These are phyloP conservation scores for Juglanconis juglandina DNA, from an alignment of 2,329 filamentous ascomycete genomes.

Conservation along the genomic window DNA sequence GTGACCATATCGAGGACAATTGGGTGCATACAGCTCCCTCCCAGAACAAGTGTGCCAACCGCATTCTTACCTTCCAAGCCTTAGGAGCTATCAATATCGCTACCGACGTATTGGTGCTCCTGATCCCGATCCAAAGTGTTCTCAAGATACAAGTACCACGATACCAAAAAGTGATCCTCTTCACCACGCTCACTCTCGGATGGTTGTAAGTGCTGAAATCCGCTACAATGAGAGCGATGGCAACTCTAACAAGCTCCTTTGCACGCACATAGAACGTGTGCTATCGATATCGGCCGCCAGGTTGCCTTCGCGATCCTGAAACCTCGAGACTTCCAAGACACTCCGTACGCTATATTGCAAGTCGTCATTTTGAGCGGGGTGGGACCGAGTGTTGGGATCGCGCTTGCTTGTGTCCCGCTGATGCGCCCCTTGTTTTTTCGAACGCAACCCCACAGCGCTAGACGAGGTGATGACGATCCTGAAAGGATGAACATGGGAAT, in stretches of 20 bases:
- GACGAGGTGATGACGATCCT: no score
- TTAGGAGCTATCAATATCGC: slow-evolving; percentile 4
- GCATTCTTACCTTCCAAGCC: background rate
- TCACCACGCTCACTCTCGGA: slow-evolving; percentile 3
- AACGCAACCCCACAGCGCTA: background rate
- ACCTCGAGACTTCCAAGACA: background rate
- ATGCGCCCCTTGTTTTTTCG: background rate
- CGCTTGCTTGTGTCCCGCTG: background rate
- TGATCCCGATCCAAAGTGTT: background rate
- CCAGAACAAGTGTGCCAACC: background rate
- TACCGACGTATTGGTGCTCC: background rate
- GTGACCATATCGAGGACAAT: slow-evolving; percentile 2
- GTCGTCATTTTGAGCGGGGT: slow-evolving; percentile 6
- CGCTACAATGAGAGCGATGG: background rate
- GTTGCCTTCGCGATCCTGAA: background rate
- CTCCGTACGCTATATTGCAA: slow-evolving; percentile 6
- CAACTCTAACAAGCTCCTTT: no score
- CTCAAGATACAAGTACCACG: slow-evolving; percentile 3
- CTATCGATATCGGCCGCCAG: background rate
- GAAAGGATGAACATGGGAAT: no score
- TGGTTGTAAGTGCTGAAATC: background rate
- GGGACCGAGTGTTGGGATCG: background rate
- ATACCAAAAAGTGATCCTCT: background rate
- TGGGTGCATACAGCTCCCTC: background rate
- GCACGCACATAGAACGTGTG: background rate